Evolutionary conservation across 305 asterid genomes (phyloP), one percentile per base, ranked within the genome.

Genomic region (Lippia alba): DNA sequence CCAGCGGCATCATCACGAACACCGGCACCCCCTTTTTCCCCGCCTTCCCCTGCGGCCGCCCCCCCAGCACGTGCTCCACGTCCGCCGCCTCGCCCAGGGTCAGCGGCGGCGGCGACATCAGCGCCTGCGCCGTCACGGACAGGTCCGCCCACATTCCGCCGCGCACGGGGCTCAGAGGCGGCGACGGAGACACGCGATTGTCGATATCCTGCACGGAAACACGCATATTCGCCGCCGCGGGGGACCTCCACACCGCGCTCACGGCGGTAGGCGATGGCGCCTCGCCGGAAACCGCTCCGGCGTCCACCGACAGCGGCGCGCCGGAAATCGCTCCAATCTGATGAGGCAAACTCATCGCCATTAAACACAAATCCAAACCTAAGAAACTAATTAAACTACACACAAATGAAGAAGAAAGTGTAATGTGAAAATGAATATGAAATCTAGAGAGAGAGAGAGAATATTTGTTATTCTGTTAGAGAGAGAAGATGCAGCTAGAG

Each of bases 1-100:
- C 99, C 75, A 94, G 63, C 39, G 99, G 99, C 99, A 91, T 94
- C 99, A 94, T 94, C 8, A 94, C 99, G 62, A 76, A 94, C 50
- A 94, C 96, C 71, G 99, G 97, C 56, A 91, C 94, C 12, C 98
- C 98, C 44, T 64, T 80, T 19, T 62, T 81, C 24, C 51, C 58
- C 30, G 41, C 78, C 80, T 70, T 73, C 0, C 39, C 73, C 73
- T 61, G 73, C 59, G 74, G 66, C 12, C n/a, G 49, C 12, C 81
- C 82, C 4, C 83, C 88, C 40, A 18, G 46, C 0, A 49, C 77
- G 18, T 84, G 64, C 65, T 71, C 77, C 71, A 64, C 41, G 11
- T 45, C 78, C 55, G 53, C 66, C 24, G 48, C 56, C 49, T 19
- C 84, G 14, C 62, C 71, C 0, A 7, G n/a, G 49, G 49, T 44